Base-by-base conservation (phyloP, 1,139 yeast species). In the Saccharomycopsis phalli region DNA sequence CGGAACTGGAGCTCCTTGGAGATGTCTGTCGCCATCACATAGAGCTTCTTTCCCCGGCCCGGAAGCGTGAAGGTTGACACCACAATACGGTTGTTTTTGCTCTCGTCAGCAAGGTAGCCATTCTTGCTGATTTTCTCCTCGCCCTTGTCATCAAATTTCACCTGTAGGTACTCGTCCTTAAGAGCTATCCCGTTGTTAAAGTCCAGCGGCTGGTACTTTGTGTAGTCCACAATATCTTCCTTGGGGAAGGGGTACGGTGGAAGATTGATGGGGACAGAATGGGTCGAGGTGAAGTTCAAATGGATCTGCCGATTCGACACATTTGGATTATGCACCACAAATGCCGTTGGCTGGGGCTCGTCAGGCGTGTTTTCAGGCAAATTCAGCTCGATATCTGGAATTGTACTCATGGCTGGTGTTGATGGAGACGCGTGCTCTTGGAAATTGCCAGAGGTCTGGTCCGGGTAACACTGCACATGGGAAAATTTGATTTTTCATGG, bases 21-120 rank as follows among this genome's bases (percentile, higher is more conserved):
- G 17, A 80, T 80, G 51, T 78, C 86, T 0, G 83, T 76, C 1
- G 83, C 80, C 47, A 79, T 63, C 71, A 74, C 75, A 54, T 65
- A 79, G 42, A 74, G 62, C 51, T 69, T 76, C 65, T 57, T 56
- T 6, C 71, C 71, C 22, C 62, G 58, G 0, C 62, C 62, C 34
- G 81, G 72, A 22, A 79, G 61, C 5, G 74, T 73, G 55, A 79
- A 79, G 0, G 78, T 71, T 37, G 70, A 69, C 52, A 76, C 66
- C 23, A 77, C 58, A 54, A 42, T 30, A 16, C 40, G 29, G 11
- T 37, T 31, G 17, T 66, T 78, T 46, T 64, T 66, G 41, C 84
- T 63, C n/a, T 68, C 79, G 2, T 76, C 83, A 26, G 59, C 52
- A 37, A 79, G 62, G 47, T 63, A 62, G 1, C 87, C 87, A 48